Evolutionary conservation across 352 stramenopile species (phyloP).

Genomic region (Pythium chondricola): DNA sequence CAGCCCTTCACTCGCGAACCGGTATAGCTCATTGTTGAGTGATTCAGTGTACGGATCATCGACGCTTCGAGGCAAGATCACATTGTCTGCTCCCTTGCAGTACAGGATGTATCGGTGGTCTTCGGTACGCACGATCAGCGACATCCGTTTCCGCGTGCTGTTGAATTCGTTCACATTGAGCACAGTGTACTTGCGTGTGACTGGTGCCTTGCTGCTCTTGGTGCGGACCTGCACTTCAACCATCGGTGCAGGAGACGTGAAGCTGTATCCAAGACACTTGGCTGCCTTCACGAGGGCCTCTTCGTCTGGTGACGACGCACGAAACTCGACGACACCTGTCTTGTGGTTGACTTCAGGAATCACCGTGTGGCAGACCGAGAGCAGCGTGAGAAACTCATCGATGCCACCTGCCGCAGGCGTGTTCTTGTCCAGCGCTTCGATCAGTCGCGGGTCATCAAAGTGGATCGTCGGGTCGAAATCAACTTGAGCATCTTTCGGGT

Average conservation of each 20-base stretch:
- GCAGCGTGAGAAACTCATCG: constrained; percentile 64
- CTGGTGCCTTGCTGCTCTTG: constrained; percentile 27
- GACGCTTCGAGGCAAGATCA: constrained; percentile 66
- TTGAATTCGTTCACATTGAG: constrained; percentile 85
- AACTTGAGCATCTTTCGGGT: constrained; percentile 51
- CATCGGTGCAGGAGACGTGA: constrained; percentile 56
- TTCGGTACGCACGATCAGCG: constrained; percentile 82
- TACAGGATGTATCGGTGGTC: constrained; percentile 45
- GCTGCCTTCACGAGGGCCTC: constrained; percentile 89
- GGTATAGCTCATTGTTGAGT: constrained; percentile 51
- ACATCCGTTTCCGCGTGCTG: constrained; percentile 97
- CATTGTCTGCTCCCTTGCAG: constrained; percentile 82
- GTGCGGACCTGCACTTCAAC: constrained; percentile 39
- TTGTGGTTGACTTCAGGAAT: constrained; percentile 52
- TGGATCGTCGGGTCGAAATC: constrained; percentile 57
- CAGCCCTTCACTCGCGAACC: constrained; percentile 78
- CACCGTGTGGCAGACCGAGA: constrained; percentile 74
- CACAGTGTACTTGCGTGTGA: constrained; percentile 43
- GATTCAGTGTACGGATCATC: constrained; percentile 24
- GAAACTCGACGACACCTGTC: constrained; percentile 55
- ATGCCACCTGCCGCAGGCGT: constrained; percentile 22
- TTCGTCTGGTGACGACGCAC: constrained; percentile 91
- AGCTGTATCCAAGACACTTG: constrained; percentile 76
- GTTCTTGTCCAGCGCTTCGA: constrained; percentile 32
- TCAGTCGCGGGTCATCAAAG: constrained; percentile 63